Evolutionary conservation across 2,329 filamentous ascomycete genomes (phyloP), one percentile per base, ranked within the genome.

Genomic region (Teratosphaeria destructans): DNA sequence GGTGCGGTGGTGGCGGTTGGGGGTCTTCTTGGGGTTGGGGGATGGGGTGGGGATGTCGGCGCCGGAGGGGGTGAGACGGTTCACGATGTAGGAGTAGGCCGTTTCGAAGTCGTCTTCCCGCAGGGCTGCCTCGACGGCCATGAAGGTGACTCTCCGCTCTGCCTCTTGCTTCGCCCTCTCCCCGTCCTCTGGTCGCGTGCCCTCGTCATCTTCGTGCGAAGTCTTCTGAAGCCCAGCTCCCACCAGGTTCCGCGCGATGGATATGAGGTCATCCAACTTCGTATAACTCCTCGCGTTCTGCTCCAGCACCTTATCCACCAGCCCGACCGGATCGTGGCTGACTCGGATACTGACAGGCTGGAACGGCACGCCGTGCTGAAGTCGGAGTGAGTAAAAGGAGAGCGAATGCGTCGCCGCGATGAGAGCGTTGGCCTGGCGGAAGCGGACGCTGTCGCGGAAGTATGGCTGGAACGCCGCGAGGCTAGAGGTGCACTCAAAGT

Each of bases 81-180:
- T 90, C 54, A 90, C 82, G 1, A 92, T 86, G 68, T 89, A 93
- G 0, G 88, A 92, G 71, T 93, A 94, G 11, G 89, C 89, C 0
- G 89, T 94, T 70, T 95, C 90, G 62, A 94, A 94, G 70, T 85
- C 90, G 63, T 91, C 85, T 69, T 92, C 88, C 10, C 80, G 79
- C 1, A 94, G 78, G 12, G 89, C 88, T 14, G 87, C 85, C 69
- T 90, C 85, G 49, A 93, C 85, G 63, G 89, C 90, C 87, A 93
- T 90, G 60, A 87, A 86, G 5, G 85, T 86, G 56, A 94, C 84
- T 34, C 89, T 82, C 55, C 82, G 83, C 68, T 87, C 84, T 3
- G 83, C 81, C 27, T 71, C 66, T 54, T 66, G 68, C 34, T 55
- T 61, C n/a, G 59, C 59, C 35, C 52, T 52, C 7, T 60, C 62